Evolutionary conservation across 495 filamentous ascomycete species (phyloP).

Genomic region (Rhypophila decipiens): DNA sequence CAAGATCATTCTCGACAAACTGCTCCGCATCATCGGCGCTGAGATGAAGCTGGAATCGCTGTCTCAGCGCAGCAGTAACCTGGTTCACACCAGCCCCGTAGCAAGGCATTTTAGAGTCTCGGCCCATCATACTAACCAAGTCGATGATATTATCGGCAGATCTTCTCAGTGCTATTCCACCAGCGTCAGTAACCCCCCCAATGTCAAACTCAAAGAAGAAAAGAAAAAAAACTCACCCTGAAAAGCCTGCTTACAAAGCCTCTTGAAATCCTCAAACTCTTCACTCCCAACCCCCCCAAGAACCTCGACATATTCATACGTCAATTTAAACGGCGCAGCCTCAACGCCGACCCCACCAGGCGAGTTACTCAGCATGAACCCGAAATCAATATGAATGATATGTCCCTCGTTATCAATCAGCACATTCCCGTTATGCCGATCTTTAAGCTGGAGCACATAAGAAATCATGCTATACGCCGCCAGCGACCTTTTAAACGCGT

Average conservation of each 20-base stretch:
- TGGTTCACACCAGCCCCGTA: conserved; percentile 57
- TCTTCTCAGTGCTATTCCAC: conserved; percentile 51
- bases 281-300: conserved; percentile 58
- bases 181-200: background rate
- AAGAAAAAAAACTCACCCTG: conserved; percentile 44
- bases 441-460: conserved; percentile 71
- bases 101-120: conserved; percentile 70
- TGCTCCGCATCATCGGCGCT: conserved; percentile 66
- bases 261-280: conserved; percentile 61
- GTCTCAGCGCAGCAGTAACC: conserved; percentile 54
- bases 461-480: conserved; percentile 72
- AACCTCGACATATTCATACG: conserved; percentile 71
- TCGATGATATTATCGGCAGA: conserved; percentile 67
- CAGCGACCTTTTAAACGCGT: conserved; percentile 63
- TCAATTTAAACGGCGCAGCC: conserved; percentile 73
- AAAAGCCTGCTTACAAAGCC: conserved; percentile 67
- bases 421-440: conserved; percentile 76
- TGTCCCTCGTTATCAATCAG: conserved; percentile 73
- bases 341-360: conserved; percentile 72
- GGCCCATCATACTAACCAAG: conserved; percentile 70
- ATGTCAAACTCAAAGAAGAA: background rate
- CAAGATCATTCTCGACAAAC: conserved; percentile 65
- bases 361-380: conserved; percentile 76
- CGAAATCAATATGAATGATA: conserved; percentile 78
- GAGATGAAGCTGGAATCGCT: conserved; percentile 65